phyloP scores from a whole-genome alignment of 192 early-diverging fungal species.

The Cetraspora pellucida region DNA sequence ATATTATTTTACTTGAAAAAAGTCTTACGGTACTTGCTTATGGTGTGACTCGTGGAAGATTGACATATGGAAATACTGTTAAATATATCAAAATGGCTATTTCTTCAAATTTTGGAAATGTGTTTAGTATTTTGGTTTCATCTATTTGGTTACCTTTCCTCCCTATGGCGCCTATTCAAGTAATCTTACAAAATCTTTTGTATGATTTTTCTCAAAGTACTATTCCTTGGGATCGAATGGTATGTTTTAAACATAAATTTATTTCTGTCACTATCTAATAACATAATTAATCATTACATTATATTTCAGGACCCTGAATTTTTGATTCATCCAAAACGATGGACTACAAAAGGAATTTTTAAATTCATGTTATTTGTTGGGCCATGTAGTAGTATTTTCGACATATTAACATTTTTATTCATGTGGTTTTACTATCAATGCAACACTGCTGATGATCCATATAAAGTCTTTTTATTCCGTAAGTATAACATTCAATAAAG shows the following conservation, averaged over 20 bases:
- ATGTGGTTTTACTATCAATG: conserved; percentile 47
- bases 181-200: conserved; percentile 51
- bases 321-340: conserved; percentile 45
- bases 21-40: conserved; percentile 44
- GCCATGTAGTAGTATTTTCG: conserved; percentile 52
- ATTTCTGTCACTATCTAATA: neutral
- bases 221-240: conserved; percentile 54
- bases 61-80: conserved; percentile 56
- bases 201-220: conserved; percentile 56
- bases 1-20: conserved; percentile 56
- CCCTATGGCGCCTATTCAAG: conserved; percentile 52
- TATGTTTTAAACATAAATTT: neutral
- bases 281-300: neutral
- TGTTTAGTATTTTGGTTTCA: conserved; percentile 54
- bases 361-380: conserved; percentile 56
- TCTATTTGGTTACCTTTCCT: conserved; percentile 56
- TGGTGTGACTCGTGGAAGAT: conserved; percentile 47
- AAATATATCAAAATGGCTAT: conserved; percentile 59
- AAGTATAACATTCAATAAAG: neutral
- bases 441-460: conserved; percentile 23
- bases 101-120: conserved; percentile 60
- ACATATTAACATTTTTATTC: conserved; percentile 48
- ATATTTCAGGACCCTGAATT: conserved; percentile 44
- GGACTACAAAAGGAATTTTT: conserved; percentile 46
- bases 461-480: conserved; percentile 35